A percentile compares a stretch with the other conserved stretches of the same genome.
These are phyloP conservation scores for Penicillium hordei DNA, from an alignment of 2,329 filamentous ascomycete genomes.

Conservation along the genomic window DNA sequence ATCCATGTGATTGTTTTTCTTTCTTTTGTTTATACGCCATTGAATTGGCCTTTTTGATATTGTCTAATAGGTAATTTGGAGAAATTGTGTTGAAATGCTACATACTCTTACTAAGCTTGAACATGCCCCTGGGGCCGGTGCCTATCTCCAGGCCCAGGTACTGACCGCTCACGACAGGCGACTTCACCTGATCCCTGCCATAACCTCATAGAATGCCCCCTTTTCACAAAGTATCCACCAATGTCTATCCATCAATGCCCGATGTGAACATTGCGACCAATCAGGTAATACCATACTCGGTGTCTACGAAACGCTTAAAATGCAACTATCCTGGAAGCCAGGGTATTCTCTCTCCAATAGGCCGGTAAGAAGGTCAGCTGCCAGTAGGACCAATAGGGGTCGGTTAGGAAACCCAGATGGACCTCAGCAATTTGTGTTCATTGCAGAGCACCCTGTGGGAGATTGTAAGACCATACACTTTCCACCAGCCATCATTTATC, in stretches of 20 bases:
- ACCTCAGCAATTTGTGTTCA: not conserved
- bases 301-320: not conserved
- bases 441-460: not conserved
- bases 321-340: not conserved
- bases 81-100: not conserved
- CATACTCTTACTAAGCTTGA: no score
- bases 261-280: not conserved
- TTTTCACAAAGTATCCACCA: not conserved
- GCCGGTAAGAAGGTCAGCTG: not conserved
- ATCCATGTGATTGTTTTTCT: not conserved
- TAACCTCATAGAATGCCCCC: not conserved
- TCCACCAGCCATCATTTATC: not conserved
- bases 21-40: not conserved
- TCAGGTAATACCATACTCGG: not conserved
- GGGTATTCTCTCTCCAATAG: not conserved
- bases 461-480: not conserved
- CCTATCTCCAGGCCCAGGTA: no score
- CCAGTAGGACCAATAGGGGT: not conserved
- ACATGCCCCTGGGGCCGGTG: no score
- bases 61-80: slow-evolving; percentile 4
- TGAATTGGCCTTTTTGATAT: not conserved
- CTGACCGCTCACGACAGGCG: no score
- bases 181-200: not conserved
- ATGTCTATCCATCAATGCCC: not conserved
- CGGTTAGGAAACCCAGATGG: not conserved